Base-by-base conservation (phyloP, 768 basidiomycete genomes). In the Scleroderma citrinum region DNA sequence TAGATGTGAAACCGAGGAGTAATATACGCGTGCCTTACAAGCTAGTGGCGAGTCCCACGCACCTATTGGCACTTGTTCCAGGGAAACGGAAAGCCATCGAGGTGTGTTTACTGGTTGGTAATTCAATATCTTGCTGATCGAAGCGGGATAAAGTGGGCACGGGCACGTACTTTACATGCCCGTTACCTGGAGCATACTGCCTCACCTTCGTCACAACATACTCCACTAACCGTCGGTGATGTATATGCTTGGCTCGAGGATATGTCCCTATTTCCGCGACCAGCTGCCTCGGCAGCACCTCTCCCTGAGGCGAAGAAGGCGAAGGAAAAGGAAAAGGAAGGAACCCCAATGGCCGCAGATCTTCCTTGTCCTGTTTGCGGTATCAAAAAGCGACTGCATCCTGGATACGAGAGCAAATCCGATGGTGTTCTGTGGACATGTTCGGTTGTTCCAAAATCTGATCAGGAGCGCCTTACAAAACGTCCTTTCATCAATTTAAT, bases 21-120 rank as follows among this genome's bases (percentile, higher is more conserved):
- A 54, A 58, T 17, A 26, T 55, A 16, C 59, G 56, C 21, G 55
- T 72, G 16, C 64, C 74, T 2, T 78, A 77, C 50, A 70, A 62
- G 37, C 58, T 75, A 32, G 68, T 66, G 5, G 46, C 69, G 12
- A 63, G 58, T 7, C 66, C 68, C 2, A 55, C 60, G 8, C 70
- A 72, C 3, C 58, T 75, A 6, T 58, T 63, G 6, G 55, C 56
- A 13, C 59, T 77, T 19, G 58, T 70, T 4, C 64, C 65, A 40
- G 76, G 76, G 29, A 71, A 73, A 36, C 67, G 73, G 37, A 77
- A 77, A 55, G 74, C 76, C 1, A 66, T 78, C 3, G 76, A 77
- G 65, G 76, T 76, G 26, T 32, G 71, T 56, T 35, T 24, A 26
- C n/a, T 21, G 32, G n/a, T 39, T 47, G 10, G 20, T 29, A 36